phyloP scores from a whole-genome alignment of 768 basidiomycete species.

The Pulveroboletus sp. region DNA sequence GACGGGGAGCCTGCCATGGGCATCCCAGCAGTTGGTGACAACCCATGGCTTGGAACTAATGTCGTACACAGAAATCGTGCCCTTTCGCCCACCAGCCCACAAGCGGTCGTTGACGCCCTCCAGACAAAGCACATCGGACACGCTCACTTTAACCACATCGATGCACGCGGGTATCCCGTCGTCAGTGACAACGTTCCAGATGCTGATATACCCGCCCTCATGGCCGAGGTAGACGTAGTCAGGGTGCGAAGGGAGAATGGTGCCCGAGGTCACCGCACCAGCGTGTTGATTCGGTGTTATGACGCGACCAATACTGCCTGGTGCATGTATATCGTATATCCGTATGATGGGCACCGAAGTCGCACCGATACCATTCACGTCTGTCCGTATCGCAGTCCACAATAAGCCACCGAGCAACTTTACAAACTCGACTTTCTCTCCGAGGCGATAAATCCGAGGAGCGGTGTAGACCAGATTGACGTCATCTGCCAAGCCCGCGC shows the following conservation, averaged over 20 bases:
- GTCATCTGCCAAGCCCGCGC: slow-evolving; percentile 32
- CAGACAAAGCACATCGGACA: slow-evolving; percentile 76
- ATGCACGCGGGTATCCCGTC: slow-evolving; percentile 61
- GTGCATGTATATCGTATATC: slow-evolving; percentile 70
- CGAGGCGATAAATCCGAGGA: slow-evolving; percentile 59
- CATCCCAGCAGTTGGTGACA: slow-evolving; percentile 83
- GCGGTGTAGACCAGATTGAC: slow-evolving; percentile 44
- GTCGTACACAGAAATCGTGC: slow-evolving; percentile 79
- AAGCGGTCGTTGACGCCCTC: slow-evolving; percentile 80
- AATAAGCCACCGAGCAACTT: slow-evolving; percentile 68
- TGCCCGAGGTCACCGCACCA: slow-evolving; percentile 79
- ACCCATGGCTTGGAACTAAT: slow-evolving; percentile 72
- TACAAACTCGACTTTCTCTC: slow-evolving; percentile 80
- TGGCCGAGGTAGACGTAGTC: slow-evolving; percentile 79
- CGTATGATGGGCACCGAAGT: slow-evolving; percentile 67
- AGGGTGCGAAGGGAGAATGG: slow-evolving; percentile 65
- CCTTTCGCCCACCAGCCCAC: slow-evolving; percentile 86
- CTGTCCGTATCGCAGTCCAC: slow-evolving; percentile 72
- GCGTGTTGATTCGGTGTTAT: slow-evolving; percentile 64
- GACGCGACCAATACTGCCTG: slow-evolving; percentile 50
- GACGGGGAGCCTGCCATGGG: slow-evolving; percentile 66
- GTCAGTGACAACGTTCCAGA: slow-evolving; percentile 62
- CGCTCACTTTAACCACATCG: slow-evolving; percentile 74
- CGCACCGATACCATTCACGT: slow-evolving; percentile 39
- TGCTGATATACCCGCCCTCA: slow-evolving; percentile 81